Evolutionary conservation across 108 stramenopile genomes (phyloP), one percentile per base, ranked within the genome.

Genomic region (Nannochloropsis gaditana): DNA sequence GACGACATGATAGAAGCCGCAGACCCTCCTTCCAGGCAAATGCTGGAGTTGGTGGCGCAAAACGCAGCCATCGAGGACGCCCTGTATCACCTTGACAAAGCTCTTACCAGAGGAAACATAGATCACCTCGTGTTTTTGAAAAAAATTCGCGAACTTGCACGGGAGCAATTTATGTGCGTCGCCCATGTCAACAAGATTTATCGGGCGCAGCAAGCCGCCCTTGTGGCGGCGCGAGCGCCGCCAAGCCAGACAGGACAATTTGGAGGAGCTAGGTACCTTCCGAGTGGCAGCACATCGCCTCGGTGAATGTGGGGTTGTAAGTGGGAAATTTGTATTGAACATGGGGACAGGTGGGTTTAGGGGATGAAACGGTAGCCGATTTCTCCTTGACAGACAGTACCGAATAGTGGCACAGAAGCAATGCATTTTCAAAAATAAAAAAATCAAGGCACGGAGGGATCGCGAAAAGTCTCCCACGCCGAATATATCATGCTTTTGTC

Each of bases 41-140:
- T 88, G 85, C 59, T 91, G 21, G 80, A 80, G 17, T 86, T 91
- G 2, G 90, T 89, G 11, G 88, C 88, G 6, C 90, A 92, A 44
- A 88, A 87, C 11, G 80, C 73, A 9, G 91, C 92, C 44, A 90
- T 92, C 44, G 91, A 92, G 11, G 92, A 92, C 50, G 85, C 84
- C 2, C 80, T 92, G 47, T 92, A 91, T 85, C 81, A 91, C 81
- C 82, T 91, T 41, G 92, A 92, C 44, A 42, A 41, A 42, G 86
- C 79, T 9, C 11, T 86, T 21, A 84, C 90, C 15, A 86, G 86
- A 19, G 81, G 47, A 19, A 79, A 73, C 2, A 86, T 92, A 9
- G 83, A 86, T 9, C 41, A 85, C 2, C 85, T 89, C 9, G 85
- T 41, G 9, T 92, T 89, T 86, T 45, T 91, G 45, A 85, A 86